Percentiles rank a stretch among this genome's conserved stretches.
Evolutionary conservation across 2,329 filamentous ascomycete genomes (phyloP).

Genomic region (Cercospora sp.): DNA sequence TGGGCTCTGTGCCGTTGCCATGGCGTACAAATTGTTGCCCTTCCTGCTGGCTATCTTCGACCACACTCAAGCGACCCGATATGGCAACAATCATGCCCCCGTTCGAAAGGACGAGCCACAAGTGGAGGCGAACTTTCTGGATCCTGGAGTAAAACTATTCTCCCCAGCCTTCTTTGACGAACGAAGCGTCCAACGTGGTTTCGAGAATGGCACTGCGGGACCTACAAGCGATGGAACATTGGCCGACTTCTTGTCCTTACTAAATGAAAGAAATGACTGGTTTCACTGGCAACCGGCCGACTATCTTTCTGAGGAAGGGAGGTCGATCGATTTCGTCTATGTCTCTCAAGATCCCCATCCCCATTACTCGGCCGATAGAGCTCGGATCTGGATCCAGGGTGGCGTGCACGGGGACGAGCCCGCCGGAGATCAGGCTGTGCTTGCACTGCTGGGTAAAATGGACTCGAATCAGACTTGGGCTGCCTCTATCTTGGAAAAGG

Average conservation of each 20-base stretch:
- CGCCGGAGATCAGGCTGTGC: constrained; percentile 40
- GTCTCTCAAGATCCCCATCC: constrained; percentile 27
- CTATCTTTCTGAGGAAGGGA: constrained; percentile 40
- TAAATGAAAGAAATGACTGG: constrained; percentile 41
- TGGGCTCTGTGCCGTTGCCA: not conserved
- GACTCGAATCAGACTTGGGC: constrained; percentile 40
- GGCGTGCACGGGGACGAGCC: constrained; percentile 43
- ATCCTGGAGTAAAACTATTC: constrained; percentile 36
- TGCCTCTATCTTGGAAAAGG: constrained; percentile 36
- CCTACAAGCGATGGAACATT: constrained; percentile 36
- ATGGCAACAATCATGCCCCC: constrained; percentile 39
- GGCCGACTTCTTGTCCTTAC: constrained; percentile 32
- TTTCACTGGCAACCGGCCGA: constrained; percentile 34
- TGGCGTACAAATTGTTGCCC: not conserved
- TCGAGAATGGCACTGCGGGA: constrained; percentile 37
- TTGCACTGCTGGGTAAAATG: constrained; percentile 42
- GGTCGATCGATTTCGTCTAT: constrained; percentile 34
- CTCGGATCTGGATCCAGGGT: constrained; percentile 43
- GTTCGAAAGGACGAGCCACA: constrained; percentile 36
- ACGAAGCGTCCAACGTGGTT: constrained; percentile 35
- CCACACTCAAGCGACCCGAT: constrained; percentile 20
- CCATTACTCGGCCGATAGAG: constrained; percentile 27
- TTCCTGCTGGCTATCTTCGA: not conserved
- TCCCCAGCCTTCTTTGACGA: constrained; percentile 39
- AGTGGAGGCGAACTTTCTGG: constrained; percentile 39